Conservation (phyloP, 352 stramenopile genomes). For the Achlya hypogyna region DNA sequence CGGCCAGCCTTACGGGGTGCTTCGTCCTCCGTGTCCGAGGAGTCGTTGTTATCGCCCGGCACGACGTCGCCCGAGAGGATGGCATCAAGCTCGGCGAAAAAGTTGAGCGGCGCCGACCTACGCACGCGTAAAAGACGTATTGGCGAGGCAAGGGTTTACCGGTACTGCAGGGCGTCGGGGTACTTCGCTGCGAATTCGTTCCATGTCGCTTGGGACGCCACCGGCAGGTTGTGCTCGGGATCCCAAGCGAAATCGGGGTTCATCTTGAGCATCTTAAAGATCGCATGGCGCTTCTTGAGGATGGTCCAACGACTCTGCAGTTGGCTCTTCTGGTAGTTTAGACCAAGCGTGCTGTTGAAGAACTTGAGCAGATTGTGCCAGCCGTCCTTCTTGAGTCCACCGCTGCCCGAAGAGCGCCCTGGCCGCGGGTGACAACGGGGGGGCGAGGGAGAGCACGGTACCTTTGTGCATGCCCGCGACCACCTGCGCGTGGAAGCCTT, state of each 20-base stretch:
- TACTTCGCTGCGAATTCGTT: slow-evolving; percentile 1
- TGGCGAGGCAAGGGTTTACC: background rate
- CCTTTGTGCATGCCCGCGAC: background rate
- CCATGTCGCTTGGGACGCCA: background rate
- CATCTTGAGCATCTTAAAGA: background rate
- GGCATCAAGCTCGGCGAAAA: background rate
- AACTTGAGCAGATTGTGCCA: background rate
- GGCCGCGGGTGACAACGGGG: background rate
- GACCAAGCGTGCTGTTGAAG: background rate
- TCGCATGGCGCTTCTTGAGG: background rate
- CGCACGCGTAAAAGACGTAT: background rate
- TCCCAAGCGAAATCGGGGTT: background rate
- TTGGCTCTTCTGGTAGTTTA: slow-evolving; percentile 7
- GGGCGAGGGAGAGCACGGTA: background rate
- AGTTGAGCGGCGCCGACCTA: background rate
- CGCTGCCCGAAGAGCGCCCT: background rate
- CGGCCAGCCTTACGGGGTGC: background rate
- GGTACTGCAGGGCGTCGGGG: background rate
- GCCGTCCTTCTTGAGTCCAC: slow-evolving; percentile 2
- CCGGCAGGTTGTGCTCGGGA: background rate
- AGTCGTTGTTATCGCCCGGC: background rate
- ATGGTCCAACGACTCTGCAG: slow-evolving; percentile 2
- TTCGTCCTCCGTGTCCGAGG: background rate
- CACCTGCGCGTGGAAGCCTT: background rate
- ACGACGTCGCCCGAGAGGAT: background rate